Evolutionary conservation across 495 filamentous ascomycete species (phyloP), one percentile per base, ranked within the genome.

Genomic region (Astrocystis sublimbata): DNA sequence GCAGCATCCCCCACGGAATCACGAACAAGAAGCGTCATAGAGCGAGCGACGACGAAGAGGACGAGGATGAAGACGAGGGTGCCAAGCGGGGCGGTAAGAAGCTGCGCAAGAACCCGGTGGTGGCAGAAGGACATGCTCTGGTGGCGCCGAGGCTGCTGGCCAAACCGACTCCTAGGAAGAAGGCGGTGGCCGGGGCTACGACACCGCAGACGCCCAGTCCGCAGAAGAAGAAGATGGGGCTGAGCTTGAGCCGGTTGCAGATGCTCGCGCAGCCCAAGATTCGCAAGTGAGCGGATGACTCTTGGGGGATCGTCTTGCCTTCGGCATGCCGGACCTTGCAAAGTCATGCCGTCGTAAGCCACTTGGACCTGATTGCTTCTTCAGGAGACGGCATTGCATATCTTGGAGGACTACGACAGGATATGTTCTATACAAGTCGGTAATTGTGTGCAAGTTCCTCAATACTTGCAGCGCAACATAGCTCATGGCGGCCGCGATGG

Each of bases 21-120:
- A 68, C 75, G 3, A 91, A 89, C 75, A 91, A 92, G 79, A 92
- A 91, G 77, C 81, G 88, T 46, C 81, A 82, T 58, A 82, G 86
- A 15, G 79, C 77, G 28, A 76, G 68, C 50, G 76, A 72, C 28
- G 80, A 83, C 63, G 83, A 83, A 60, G 77, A 81, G 31, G 77
- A 83, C 61, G 77, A 81, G 31, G 77, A 80, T 33, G 75, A 77
- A 31, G 71, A 76, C 41, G 76, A 79, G 57, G 77, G 66, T 7
- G 65, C 62, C 12, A 71, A 76, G 55, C 75, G 78, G 33, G 74
- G 70, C 6, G 63, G 67, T 7, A 82, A 83, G 69, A 84, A 84
- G 69, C 23, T 63, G 4, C 76, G 75, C 47, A 74, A 71, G 47
- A 65, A 74, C 9, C 79, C 85, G 56, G 68, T 68, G 4, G 74